Evolutionary conservation across 1,284 basidiomycete genomes (phyloP).

Genomic region (Trichosporon ovoides): DNA sequence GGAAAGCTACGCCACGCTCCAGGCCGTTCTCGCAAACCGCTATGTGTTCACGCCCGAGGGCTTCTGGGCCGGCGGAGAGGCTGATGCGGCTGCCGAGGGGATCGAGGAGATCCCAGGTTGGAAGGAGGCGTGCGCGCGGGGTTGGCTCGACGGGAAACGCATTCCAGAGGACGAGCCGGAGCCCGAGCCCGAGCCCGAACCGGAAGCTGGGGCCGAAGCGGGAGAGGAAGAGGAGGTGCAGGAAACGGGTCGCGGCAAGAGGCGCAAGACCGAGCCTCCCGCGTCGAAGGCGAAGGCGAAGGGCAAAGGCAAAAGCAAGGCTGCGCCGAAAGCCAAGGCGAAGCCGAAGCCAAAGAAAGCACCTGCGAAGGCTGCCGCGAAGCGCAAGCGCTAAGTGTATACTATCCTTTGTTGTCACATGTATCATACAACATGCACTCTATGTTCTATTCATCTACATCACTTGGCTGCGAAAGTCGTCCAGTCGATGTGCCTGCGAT

Average conservation of each 20-base stretch:
- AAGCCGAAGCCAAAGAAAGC: constrained; percentile 4
- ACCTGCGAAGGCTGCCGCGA: neutral
- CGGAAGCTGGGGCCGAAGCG: constrained; percentile 14
- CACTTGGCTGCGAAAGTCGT: neutral
- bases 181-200: constrained; percentile 9
- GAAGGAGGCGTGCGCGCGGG: constrained; percentile 31
- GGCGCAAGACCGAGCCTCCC: neutral
- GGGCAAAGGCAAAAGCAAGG: constrained; percentile 2
- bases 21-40: constrained; percentile 30
- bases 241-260: neutral
- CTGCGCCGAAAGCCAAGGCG: constrained; percentile 1
- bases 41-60: constrained; percentile 35
- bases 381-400: constrained; percentile 7
- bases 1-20: constrained; percentile 47
- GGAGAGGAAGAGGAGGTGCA: constrained; percentile 13
- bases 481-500: constrained; percentile 26
- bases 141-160: constrained; percentile 32
- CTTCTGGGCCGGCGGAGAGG: constrained; percentile 40
- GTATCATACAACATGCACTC: constrained; percentile 10
- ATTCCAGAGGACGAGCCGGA: constrained; percentile 16
- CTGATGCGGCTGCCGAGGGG: constrained; percentile 34
- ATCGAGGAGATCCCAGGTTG: constrained; percentile 34
- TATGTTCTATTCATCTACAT: neutral
- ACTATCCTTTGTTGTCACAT: neutral
- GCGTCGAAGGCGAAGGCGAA: neutral